phyloP scores from a whole-genome alignment of 129 eudicot genomes.

The Artemisia argyi region DNA sequence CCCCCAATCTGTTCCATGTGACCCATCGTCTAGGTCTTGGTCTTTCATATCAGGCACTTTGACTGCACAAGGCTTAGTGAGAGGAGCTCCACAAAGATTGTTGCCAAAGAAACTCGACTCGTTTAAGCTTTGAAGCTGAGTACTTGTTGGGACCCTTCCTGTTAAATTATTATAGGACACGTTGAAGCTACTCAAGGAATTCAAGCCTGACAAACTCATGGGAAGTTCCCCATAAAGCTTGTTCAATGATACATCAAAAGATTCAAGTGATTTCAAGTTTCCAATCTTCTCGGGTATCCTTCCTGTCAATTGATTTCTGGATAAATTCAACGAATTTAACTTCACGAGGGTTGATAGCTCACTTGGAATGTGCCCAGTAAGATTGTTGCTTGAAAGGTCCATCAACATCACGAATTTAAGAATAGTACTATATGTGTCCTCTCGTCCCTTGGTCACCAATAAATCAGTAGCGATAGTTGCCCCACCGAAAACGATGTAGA shows the following conservation, averaged over 20 bases:
- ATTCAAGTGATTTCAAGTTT: no score
- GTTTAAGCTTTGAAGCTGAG: no score
- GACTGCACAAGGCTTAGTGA: not conserved
- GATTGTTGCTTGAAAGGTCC: slow-evolving; percentile 20
- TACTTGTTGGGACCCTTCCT: no score
- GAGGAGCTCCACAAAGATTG: slow-evolving; percentile 31
- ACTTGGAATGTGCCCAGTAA: slow-evolving; percentile 6
- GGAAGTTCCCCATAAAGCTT: no score
- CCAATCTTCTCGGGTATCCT: no score
- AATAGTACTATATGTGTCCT: not conserved
- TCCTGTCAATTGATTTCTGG: no score
- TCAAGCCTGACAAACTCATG: no score
- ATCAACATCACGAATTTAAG: not conserved
- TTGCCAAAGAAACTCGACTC: no score
- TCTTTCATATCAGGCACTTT: not conserved
- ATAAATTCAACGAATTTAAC: not conserved
- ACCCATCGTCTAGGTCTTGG: not conserved
- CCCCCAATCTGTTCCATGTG: slow-evolving; percentile 26
- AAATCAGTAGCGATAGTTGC: not conserved
- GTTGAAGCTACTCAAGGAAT: no score
- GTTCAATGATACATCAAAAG: no score
- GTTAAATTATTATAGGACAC: no score
- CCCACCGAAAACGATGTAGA: not conserved
- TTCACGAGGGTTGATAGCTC: not conserved
- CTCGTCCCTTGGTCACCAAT: slow-evolving; percentile 13